A percentile compares a stretch with the other conserved stretches of the same genome.
These are phyloP conservation scores for Yarrowia bubula DNA, from an alignment of 805 yeast species.

Conservation along the genomic window DNA sequence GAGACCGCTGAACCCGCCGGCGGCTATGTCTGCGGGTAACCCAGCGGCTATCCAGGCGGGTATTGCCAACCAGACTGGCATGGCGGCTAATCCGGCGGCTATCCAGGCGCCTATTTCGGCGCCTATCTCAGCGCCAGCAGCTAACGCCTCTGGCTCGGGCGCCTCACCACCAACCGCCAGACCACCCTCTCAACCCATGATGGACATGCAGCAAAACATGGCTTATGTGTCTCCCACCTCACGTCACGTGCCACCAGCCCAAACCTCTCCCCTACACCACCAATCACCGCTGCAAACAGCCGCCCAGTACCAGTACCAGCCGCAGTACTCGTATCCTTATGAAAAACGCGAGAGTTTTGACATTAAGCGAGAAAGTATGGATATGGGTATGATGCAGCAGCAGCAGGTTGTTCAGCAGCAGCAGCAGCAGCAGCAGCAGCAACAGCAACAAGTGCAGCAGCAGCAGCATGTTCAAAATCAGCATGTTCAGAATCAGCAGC, in stretches of 20 bases:
- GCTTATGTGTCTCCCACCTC: background rate
- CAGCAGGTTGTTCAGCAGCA: background rate
- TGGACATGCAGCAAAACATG: slow-evolving; percentile 1
- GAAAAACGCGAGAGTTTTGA: slow-evolving; percentile 6
- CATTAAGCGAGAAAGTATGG: background rate
- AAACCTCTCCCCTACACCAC: slow-evolving; percentile 1
- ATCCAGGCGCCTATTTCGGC: no score
- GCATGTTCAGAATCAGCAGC: background rate
- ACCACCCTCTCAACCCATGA: slow-evolving; percentile 1
- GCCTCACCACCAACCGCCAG: background rate
- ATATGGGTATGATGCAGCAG: background rate
- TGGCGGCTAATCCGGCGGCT: no score
- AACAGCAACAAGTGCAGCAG: background rate
- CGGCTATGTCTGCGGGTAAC: no score
- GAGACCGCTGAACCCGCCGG: background rate
- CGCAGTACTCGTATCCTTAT: background rate
- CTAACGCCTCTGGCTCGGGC: no score
- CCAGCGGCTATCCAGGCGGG: background rate
- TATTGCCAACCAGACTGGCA: background rate
- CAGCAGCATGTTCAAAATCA: background rate
- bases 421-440: background rate
- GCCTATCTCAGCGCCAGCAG: no score
- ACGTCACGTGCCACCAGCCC: background rate
- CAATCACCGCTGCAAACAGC: background rate
- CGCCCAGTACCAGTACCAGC: background rate